Evolutionary conservation across 1,139 yeast genomes (phyloP), one percentile per base, ranked within the genome.

Genomic region (Blastobotrys proliferans): DNA sequence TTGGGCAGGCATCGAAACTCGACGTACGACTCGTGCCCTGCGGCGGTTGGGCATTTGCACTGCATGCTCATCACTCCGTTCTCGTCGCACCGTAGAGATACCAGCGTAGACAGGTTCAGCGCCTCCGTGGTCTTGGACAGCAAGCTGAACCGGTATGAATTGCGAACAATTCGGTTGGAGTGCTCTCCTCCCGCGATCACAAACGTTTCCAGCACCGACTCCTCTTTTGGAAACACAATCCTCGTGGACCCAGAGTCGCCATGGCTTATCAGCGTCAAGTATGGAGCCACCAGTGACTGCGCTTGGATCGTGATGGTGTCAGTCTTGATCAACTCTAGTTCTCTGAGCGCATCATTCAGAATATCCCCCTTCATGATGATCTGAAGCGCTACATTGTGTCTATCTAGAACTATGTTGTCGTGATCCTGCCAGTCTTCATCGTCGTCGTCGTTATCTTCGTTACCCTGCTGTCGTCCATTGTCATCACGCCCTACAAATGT

Each of bases 171-270:
- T 18, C 46, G 42, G 10, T 46, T 49, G 6, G 33, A 3, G 6
- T 21, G 20, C 11, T 40, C 38, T 11, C 41, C 48, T 11, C 38
- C 41, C 16, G 46, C 41, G 20, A 59, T 59, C 11, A 55, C 44
- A 36, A 77, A 55, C 18, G 72, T 70, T 40, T 83, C 94, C 36
- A 86, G 62, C 8, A 79, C 75, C 1, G 79, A 68, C 52, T 73
- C 72, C 41, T 77, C 85, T 47, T 73, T 75, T 0, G 95, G 95
- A 47, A 82, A 73, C 8, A 76, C 72, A 20, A 85, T 67, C 56
- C 83, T 81, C 44, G 86, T 80, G 39, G 72, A 69, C 0, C 95
- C 95, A 36, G 85, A 70, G 10, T 77, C 79, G 3, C 88, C 82
- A 38, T 69, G 70, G 1, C 94, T 81, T 2, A 83, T 75, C 46